phyloP scores from a whole-genome alignment of 768 basidiomycete species.

The Leccinum pellstonianum region DNA sequence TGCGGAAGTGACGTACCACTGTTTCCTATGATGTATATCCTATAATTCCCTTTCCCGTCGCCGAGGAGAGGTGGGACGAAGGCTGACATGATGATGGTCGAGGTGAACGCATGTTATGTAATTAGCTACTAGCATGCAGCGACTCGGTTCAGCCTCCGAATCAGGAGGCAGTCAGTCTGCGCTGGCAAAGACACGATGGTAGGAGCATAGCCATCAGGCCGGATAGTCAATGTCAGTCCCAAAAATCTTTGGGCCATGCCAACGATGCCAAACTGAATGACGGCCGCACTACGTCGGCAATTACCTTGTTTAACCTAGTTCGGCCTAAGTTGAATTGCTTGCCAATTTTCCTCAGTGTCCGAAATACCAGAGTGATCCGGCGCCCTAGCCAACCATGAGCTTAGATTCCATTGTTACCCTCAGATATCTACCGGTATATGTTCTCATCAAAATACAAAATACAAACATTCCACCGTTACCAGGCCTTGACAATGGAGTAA shows the following conservation, averaged over 20 bases:
- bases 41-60: slow-evolving; percentile 44
- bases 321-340: too few relatives aligned
- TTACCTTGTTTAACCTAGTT: too few relatives aligned
- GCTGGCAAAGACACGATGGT: too few relatives aligned
- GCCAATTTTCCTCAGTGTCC: too few relatives aligned
- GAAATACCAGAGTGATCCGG: too few relatives aligned
- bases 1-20: slow-evolving; percentile 40
- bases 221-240: too few relatives aligned
- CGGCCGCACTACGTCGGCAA: too few relatives aligned
- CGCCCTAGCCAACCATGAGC: too few relatives aligned
- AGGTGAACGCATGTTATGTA: background rate
- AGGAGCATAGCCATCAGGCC: too few relatives aligned
- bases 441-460: background rate
- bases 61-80: slow-evolving; percentile 35
- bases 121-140: background rate
- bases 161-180: too few relatives aligned
- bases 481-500: background rate
- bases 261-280: too few relatives aligned
- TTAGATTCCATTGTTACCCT: background rate
- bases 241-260: too few relatives aligned
- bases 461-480: background rate
- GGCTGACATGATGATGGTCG: slow-evolving; percentile 10
- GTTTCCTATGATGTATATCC: slow-evolving; percentile 51
- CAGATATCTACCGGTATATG: background rate
- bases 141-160: slow-evolving; percentile 2